Percentiles rank a stretch among this genome's conserved stretches.
phyloP scores from a whole-genome alignment of 192 early-diverging fungal species.

The Thoreauomyces humboldtii region DNA sequence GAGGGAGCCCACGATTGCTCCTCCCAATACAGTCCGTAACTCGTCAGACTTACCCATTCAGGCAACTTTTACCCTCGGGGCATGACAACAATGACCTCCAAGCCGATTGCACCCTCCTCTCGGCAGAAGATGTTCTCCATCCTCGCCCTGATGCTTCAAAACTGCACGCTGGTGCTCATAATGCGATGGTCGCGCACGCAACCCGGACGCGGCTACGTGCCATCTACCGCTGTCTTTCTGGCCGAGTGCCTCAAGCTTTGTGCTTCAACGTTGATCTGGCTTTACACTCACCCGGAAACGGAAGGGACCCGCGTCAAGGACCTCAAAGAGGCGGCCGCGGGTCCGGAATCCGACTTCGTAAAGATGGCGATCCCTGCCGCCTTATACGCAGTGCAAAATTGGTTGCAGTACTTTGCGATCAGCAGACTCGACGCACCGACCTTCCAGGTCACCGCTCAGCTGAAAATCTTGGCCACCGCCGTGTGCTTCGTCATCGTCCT shows the following conservation, averaged over 20 bases:
- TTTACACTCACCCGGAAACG: background rate
- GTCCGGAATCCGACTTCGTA: background rate
- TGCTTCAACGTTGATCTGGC: background rate
- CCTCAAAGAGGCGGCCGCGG: background rate
- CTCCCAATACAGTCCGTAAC: no score
- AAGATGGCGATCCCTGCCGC: conserved; percentile 3
- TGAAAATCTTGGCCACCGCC: conserved; percentile 12
- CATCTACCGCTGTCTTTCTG: conserved; percentile 12
- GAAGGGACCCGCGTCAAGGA: background rate
- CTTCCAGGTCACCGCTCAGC: conserved; percentile 7
- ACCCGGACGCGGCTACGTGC: background rate
- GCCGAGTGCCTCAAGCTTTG: conserved; percentile 1
- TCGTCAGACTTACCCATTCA: no score
- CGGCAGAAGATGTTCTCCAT: conserved; percentile 1
- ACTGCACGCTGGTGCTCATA: background rate
- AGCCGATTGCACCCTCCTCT: no score
- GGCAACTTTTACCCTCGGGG: no score
- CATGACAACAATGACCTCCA: no score
- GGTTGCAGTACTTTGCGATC: conserved; percentile 9
- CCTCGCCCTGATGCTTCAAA: background rate
- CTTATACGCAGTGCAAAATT: conserved; percentile 5
- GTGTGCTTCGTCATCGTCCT: conserved; percentile 12
- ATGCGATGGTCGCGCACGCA: conserved; percentile 4
- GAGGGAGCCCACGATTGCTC: no score
- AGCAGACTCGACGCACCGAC: conserved; percentile 3